Conservation (phyloP, 257 asterid species). For the Jasminum sambac region DNA sequence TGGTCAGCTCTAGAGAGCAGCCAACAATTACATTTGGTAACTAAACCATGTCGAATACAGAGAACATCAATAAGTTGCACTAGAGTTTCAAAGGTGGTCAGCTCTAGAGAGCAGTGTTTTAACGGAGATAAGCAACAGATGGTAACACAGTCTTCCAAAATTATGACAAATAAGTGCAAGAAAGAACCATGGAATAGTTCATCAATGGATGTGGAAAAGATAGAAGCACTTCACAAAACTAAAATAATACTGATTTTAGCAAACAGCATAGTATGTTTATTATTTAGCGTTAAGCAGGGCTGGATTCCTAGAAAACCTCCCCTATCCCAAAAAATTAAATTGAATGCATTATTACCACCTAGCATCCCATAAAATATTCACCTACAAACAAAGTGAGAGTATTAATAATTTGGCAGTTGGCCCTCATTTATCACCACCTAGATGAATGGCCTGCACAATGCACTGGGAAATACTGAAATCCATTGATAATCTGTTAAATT, state of each 20-base stretch:
- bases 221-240: neutral
- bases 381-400: neutral
- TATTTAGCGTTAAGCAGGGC: neutral
- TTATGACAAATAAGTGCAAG: neutral
- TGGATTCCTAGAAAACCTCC: neutral
- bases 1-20: too few relatives aligned
- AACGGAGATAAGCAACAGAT: neutral
- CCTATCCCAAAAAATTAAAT: neutral
- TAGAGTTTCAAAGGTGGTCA: neutral
- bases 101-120: constrained; percentile 1
- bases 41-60: neutral
- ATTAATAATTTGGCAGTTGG: neutral
- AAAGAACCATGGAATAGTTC: neutral
- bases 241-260: neutral
- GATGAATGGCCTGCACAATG: neutral
- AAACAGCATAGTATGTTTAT: neutral
- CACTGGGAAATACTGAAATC: neutral
- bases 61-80: neutral
- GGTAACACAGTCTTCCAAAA: neutral
- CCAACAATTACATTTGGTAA: neutral
- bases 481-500: neutral
- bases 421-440: neutral
- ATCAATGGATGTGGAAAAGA: neutral
- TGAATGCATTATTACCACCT: neutral
- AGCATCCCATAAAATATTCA: neutral